Percentiles rank a stretch among this genome's conserved stretches.
These are phyloP conservation scores for Fusarium brachygibbosum DNA, from an alignment of 2,329 filamentous ascomycete species.

Conservation along the genomic window DNA sequence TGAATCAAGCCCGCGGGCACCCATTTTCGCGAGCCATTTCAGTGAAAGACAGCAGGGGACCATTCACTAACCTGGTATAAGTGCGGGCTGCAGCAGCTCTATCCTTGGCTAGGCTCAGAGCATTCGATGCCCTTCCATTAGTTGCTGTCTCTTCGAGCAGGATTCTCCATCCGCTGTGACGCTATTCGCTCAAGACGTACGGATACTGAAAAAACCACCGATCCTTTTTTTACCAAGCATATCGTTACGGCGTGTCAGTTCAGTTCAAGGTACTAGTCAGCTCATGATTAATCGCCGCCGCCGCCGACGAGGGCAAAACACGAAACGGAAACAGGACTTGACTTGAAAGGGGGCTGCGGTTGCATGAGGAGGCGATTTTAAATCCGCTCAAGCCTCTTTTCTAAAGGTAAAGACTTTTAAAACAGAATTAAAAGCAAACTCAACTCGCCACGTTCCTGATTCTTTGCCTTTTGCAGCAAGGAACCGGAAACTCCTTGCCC, in stretches of 20 bases:
- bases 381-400: slow-evolving; percentile 7
- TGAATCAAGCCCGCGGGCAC: slow-evolving; percentile 28
- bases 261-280: slow-evolving; percentile 44
- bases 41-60: slow-evolving; percentile 36
- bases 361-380: slow-evolving; percentile 37
- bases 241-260: slow-evolving; percentile 38
- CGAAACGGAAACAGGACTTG: not conserved
- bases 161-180: slow-evolving; percentile 30
- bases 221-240: slow-evolving; percentile 46
- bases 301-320: slow-evolving; percentile 17
- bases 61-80: slow-evolving; percentile 39
- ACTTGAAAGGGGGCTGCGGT: slow-evolving; percentile 38
- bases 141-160: slow-evolving; percentile 34
- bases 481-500: slow-evolving; percentile 17
- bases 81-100: slow-evolving; percentile 34
- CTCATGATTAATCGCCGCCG: slow-evolving; percentile 46
- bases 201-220: slow-evolving; percentile 13
- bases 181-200: slow-evolving; percentile 36
- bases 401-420: slow-evolving; percentile 13
- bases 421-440: slow-evolving; percentile 26
- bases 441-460: slow-evolving; percentile 36
- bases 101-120: slow-evolving; percentile 32
- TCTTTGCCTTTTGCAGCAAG: slow-evolving; percentile 34
- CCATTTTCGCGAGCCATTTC: slow-evolving; percentile 30
- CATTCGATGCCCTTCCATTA: slow-evolving; percentile 47